phyloP scores from a whole-genome alignment of 2,329 filamentous ascomycete genomes.

The Diaporthe sp. region DNA sequence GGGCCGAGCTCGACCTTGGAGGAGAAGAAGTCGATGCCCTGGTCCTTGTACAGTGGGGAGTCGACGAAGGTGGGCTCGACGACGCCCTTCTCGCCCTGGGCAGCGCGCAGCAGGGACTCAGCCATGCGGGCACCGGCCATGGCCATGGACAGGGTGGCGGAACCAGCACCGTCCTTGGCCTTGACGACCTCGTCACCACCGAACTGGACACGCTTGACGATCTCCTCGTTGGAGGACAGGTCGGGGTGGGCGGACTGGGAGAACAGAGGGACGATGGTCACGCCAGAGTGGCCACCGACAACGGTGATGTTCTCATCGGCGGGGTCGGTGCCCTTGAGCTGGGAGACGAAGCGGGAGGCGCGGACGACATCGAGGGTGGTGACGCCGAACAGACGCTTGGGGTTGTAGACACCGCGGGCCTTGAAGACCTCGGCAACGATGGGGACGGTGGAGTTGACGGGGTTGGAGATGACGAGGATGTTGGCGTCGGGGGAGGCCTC shows the following conservation, averaged over 20 bases:
- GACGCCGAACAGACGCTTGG: conserved; percentile 98
- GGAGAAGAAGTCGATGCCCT: conserved; percentile 97
- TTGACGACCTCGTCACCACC: conserved; percentile 99
- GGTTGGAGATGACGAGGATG: conserved; percentile 98
- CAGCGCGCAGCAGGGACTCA: conserved; percentile 92
- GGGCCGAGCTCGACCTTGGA: conserved; percentile 96
- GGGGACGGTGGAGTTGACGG: conserved; percentile 99
- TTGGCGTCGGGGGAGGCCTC: conserved; percentile 92
- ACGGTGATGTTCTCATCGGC: conserved; percentile 95
- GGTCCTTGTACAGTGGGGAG: conserved; percentile 97
- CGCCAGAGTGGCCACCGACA: conserved; percentile 96
- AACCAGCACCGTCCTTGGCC: conserved; percentile 98
- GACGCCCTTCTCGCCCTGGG: conserved; percentile 94
- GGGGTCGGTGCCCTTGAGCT: conserved; percentile 93
- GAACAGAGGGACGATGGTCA: conserved; percentile 98
- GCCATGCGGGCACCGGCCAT: conserved; percentile 90
- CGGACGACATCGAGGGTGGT: conserved; percentile 99
- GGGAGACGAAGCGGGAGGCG: conserved; percentile 96
- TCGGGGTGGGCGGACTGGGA: conserved; percentile 91
- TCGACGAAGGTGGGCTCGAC: conserved; percentile 98
- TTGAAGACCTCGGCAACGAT: conserved; percentile 99
- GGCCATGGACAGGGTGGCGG: conserved; percentile 98
- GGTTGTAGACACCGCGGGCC: conserved; percentile 95
- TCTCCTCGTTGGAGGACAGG: conserved; percentile 82
- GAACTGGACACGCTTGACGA: conserved; percentile 97